Evolutionary conservation across 805 yeast genomes (phyloP).

Genomic region (Candida maris): DNA sequence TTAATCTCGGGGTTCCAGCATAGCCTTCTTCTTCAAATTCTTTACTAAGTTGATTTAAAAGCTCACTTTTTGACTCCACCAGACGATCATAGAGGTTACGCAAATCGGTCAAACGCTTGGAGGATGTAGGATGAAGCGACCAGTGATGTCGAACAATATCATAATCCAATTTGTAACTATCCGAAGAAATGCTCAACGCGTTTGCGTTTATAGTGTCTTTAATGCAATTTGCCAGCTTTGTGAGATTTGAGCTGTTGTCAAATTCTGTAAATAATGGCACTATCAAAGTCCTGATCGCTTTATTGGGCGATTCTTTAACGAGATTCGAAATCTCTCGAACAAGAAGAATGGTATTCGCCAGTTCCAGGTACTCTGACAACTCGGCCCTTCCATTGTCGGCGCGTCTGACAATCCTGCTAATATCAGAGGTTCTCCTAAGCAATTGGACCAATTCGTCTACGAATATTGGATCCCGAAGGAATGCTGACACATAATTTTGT

Average conservation of each 20-base stretch:
- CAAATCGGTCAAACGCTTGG: slow-evolving; percentile 14
- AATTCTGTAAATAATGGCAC: slow-evolving; percentile 22
- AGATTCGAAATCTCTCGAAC: slow-evolving; percentile 29
- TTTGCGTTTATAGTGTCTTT: slow-evolving; percentile 22
- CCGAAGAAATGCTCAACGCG: slow-evolving; percentile 13
- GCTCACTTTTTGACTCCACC: slow-evolving; percentile 7
- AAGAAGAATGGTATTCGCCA: slow-evolving; percentile 25
- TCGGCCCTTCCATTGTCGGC: slow-evolving; percentile 40
- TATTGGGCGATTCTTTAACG: slow-evolving; percentile 7
- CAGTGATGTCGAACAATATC: slow-evolving; percentile 25
- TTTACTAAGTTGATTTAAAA: slow-evolving; percentile 9
- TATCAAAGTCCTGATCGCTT: slow-evolving; percentile 8
- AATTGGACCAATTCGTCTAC: slow-evolving; percentile 32
- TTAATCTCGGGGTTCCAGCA: slow-evolving; percentile 20
- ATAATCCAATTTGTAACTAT: slow-evolving; percentile 18
- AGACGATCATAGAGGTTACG: slow-evolving; percentile 20
- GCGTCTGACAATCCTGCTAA: slow-evolving; percentile 57
- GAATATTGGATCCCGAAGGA: slow-evolving; percentile 31
- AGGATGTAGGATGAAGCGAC: slow-evolving; percentile 24
- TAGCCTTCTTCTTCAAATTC: slow-evolving; percentile 20
- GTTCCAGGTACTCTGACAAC: slow-evolving; percentile 26
- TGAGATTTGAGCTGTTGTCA: slow-evolving; percentile 8
- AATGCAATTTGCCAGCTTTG: slow-evolving; percentile 29
- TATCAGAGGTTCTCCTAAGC: slow-evolving; percentile 49
- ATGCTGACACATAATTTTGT: slow-evolving; percentile 46